Evolutionary conservation across 1,139 yeast species (phyloP), one percentile per base, ranked within the genome.

Genomic region (Citeromyces hawaiiensis): DNA sequence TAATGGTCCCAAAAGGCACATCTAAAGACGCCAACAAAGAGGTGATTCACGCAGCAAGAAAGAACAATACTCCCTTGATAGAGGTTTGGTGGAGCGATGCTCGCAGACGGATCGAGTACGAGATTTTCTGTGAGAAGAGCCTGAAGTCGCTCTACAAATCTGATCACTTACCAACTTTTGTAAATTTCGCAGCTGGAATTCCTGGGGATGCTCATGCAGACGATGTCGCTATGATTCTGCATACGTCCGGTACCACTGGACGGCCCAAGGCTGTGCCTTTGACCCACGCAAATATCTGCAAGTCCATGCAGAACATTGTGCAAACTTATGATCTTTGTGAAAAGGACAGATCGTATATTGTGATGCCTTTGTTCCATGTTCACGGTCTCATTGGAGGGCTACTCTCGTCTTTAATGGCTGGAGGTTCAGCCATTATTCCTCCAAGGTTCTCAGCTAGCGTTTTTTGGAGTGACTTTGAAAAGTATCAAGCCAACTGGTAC

Each of bases 361-460:
- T 78, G 30, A 78, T 78, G 86, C 86, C 86, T 1, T 57, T 78
- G 35, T 78, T 78, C 64, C 86, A 78, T 50, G 85, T 78, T 29
- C 86, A 78, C 51, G 86, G 86, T 1, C 59, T 78, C 38, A 66
- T 76, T 43, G 78, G 80, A 42, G 82, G 79, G 0, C 56, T 76
- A 23, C 49, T 78, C 37, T 72, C 80, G 1, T 73, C 83, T 1
- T 60, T 78, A 38, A 66, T 70, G 16, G 63, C 77, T 1, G 75
- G 75, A n/a, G 83, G 83, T 27, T 54, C 74, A 1, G 78, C 66
- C 2, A 66, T 78, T 14, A 61, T 78, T 18, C 82, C 85, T 17
- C 53, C 66, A 13, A 63, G 57, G 50, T 78, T 78, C 57, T 69
- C 79, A 23, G 83, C 85, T 3, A 54, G 59, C 30, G 54, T 53